Evolutionary conservation across 495 filamentous ascomycete genomes (phyloP).

Genomic region (Aspergillus taichungensis): DNA sequence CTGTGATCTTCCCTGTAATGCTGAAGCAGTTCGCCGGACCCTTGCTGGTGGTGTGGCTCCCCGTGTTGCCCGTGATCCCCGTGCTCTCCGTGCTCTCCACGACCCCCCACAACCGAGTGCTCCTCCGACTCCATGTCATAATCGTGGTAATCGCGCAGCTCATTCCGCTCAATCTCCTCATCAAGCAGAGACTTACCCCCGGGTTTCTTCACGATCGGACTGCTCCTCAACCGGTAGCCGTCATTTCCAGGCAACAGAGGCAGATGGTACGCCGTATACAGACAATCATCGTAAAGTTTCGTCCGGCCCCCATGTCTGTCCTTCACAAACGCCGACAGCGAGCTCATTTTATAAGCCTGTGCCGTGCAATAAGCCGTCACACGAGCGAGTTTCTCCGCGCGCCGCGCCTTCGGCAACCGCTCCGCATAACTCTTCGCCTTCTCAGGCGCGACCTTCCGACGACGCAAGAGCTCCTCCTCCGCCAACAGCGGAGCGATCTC

Average conservation of each 20-base stretch:
- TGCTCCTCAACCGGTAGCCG: slow-evolving; percentile 80
- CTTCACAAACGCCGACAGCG: slow-evolving; percentile 78
- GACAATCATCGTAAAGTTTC: slow-evolving; percentile 97
- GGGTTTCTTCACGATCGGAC: slow-evolving; percentile 82
- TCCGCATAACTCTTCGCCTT: slow-evolving; percentile 92
- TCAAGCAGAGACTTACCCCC: slow-evolving; percentile 90
- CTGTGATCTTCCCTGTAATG: too few species aligned
- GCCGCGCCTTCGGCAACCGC: slow-evolving; percentile 77
- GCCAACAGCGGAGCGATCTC: slow-evolving; percentile 65
- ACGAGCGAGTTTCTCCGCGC: slow-evolving; percentile 78
- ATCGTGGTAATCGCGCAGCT: slow-evolving; percentile 80
- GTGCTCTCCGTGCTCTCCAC: slow-evolving; percentile 13
- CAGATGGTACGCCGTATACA: slow-evolving; percentile 92
- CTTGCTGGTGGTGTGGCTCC: slow-evolving; percentile 1
- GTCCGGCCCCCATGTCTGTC: slow-evolving; percentile 86
- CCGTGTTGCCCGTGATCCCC: not conserved
- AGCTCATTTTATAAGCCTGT: slow-evolving; percentile 80
- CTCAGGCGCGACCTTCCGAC: slow-evolving; percentile 46
- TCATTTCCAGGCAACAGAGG: slow-evolving; percentile 77
- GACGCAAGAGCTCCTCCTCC: slow-evolving; percentile 63
- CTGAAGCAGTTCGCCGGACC: too few species aligned
- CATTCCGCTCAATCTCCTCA: slow-evolving; percentile 93
- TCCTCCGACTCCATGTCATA: slow-evolving; percentile 61
- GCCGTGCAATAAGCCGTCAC: slow-evolving; percentile 97
- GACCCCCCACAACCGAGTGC: slow-evolving; percentile 22